Percentiles rank a stretch among this genome's conserved stretches.
These are phyloP conservation scores for Rhizomucor pusillus DNA, from an alignment of 371 early-diverging fungal genomes.

Conservation along the genomic window DNA sequence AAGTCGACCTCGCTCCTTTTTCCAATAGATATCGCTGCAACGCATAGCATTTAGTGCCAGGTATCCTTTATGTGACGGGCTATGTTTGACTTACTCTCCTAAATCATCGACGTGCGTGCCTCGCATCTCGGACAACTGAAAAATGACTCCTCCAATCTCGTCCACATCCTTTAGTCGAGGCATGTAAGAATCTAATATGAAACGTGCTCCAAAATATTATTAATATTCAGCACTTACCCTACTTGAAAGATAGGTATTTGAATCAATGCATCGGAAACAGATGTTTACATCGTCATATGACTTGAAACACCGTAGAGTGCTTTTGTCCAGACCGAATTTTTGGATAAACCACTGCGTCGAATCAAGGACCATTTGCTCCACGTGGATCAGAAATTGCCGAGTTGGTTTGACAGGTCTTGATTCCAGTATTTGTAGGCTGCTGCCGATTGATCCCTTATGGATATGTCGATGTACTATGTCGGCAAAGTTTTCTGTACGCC, in stretches of 20 bases:
- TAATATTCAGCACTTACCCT: slow-evolving; percentile 10
- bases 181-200: not conserved
- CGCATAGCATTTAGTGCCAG: too few relatives aligned
- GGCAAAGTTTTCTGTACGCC: slow-evolving; percentile 27
- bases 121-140: slow-evolving; percentile 30
- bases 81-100: slow-evolving; percentile 23
- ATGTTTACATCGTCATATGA: slow-evolving; percentile 16
- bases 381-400: slow-evolving; percentile 29
- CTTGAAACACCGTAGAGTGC: slow-evolving; percentile 11
- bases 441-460: slow-evolving; percentile 2
- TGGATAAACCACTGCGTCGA: slow-evolving; percentile 27
- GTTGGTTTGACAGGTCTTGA: not conserved
- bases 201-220: not conserved
- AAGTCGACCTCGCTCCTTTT: slow-evolving; percentile 16
- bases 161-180: slow-evolving; percentile 7
- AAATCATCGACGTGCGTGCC: slow-evolving; percentile 6
- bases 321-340: slow-evolving; percentile 31
- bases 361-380: slow-evolving; percentile 4
- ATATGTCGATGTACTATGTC: slow-evolving; percentile 18
- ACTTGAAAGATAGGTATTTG: slow-evolving; percentile 2
- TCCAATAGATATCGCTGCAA: slow-evolving; percentile 29
- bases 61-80: too few relatives aligned
- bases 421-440: not conserved
- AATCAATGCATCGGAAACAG: slow-evolving; percentile 16
- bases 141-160: slow-evolving; percentile 31